These are phyloP conservation scores for Mollisiaceae sp. DNA, from an alignment of 2,329 filamentous ascomycete genomes.

Conservation along the genomic window DNA sequence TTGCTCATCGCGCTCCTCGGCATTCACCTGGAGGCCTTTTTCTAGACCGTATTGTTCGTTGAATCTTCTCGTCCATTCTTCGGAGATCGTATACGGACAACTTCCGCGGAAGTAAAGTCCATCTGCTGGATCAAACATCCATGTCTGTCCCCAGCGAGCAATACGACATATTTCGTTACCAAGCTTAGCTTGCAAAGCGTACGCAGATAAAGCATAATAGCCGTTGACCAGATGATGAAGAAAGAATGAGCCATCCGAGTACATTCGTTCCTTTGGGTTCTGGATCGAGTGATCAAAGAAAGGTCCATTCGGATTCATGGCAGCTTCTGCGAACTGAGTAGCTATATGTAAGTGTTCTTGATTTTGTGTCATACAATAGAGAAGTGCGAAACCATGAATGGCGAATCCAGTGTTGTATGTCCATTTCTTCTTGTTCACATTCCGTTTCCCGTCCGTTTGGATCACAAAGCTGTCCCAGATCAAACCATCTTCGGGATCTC, in stretches of 20 bases:
- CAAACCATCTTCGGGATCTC: conserved; percentile 30
- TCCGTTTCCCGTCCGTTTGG: conserved; percentile 22
- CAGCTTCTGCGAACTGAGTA: conserved; percentile 27
- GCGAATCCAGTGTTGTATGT: conserved; percentile 32
- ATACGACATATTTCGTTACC: conserved; percentile 22
- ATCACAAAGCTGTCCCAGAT: conserved; percentile 31
- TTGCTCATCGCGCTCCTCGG: conserved; percentile 29
- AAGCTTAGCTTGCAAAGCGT: conserved; percentile 16
- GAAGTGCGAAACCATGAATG: conserved; percentile 30
- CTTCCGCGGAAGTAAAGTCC: conserved; percentile 31
- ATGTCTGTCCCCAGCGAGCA: conserved; percentile 31
- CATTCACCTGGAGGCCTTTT: conserved; percentile 24
- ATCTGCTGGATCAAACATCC: conserved; percentile 29
- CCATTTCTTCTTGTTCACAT: conserved; percentile 33
- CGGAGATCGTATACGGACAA: conserved; percentile 29
- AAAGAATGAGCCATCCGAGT: conserved; percentile 34
- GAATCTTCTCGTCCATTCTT: conserved; percentile 24
- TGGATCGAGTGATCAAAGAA: conserved; percentile 28
- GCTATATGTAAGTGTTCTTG: conserved; percentile 23
- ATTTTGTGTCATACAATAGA: conserved; percentile 21
- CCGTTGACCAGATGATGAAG: conserved; percentile 34
- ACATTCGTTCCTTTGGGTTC: conserved; percentile 21
- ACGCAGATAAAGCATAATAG: conserved; percentile 24
- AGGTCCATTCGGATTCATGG: conserved; percentile 19
- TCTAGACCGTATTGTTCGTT: conserved; percentile 23